phyloP scores from a whole-genome alignment of 208 protist species.

The Willaertia magna region DNA sequence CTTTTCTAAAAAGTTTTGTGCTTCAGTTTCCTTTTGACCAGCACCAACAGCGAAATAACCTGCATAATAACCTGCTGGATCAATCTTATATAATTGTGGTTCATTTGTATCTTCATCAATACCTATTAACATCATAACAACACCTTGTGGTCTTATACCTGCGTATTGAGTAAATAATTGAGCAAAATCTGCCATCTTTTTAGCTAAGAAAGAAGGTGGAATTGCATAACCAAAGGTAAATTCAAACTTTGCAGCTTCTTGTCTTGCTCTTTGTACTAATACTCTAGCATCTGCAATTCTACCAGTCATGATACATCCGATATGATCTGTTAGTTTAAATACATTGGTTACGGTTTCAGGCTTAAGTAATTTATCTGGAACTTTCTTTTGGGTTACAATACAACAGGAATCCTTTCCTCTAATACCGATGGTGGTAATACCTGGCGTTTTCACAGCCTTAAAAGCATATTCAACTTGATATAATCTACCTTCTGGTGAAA shows the following conservation, averaged over 20 bases:
- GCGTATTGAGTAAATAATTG: conserved; percentile 95
- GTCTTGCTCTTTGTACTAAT: conserved; percentile 75
- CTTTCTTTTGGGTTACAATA: conserved; percentile 92
- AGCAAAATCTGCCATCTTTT: conserved; percentile 82
- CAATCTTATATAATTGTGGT: conserved; percentile 80
- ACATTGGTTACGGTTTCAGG: conserved; percentile 83
- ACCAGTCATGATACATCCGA: conserved; percentile 89
- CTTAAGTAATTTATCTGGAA: conserved; percentile 90
- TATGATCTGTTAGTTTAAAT: conserved; percentile 74
- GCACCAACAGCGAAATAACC: conserved; percentile 70
- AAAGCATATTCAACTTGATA: conserved; percentile 98
- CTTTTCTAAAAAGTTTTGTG: conserved; percentile 88
- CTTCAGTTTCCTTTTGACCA: conserved; percentile 87
- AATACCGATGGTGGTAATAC: conserved; percentile 86
- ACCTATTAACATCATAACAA: conserved; percentile 74
- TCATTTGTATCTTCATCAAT: conserved; percentile 75
- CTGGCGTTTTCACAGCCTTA: conserved; percentile 88
- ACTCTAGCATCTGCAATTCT: conserved; percentile 68
- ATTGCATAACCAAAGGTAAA: conserved; percentile 87
- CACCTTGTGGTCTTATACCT: conserved; percentile 79
- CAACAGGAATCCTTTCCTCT: conserved; percentile 77
- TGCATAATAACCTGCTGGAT: conserved; percentile 79
- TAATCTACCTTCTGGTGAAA: conserved; percentile 92
- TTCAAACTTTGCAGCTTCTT: conserved; percentile 86
- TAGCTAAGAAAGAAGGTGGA: conserved; percentile 82